Evolutionary conservation across 2,329 filamentous ascomycete species (phyloP).

Genomic region (Chaetomiaceae sp.): DNA sequence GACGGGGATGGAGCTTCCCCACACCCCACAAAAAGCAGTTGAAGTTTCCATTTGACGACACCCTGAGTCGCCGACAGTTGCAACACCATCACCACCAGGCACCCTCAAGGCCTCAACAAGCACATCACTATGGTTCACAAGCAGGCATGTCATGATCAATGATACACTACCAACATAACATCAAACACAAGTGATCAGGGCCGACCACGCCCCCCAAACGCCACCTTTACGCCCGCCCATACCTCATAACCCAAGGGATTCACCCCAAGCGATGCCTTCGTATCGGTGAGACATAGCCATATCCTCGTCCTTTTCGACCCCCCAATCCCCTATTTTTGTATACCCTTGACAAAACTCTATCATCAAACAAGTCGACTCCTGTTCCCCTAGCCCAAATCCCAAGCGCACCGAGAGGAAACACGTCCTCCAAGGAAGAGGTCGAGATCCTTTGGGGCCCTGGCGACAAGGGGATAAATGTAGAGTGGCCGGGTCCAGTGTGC

Average conservation of each 20-base stretch:
- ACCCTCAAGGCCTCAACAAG: too few species aligned
- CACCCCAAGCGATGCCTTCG: not conserved
- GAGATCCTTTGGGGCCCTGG: not conserved
- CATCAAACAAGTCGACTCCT: slow-evolving; percentile 2
- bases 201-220: not conserved
- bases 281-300: not conserved
- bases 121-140: not conserved
- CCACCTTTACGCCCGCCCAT: not conserved
- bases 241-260: not conserved
- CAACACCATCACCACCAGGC: too few species aligned
- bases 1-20: slow-evolving; percentile 1
- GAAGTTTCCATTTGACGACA: too few species aligned
- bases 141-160: not conserved
- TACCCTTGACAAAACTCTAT: slow-evolving; percentile 5
- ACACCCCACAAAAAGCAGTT: slow-evolving; percentile 11
- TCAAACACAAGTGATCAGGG: not conserved
- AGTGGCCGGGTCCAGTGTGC: too few species aligned
- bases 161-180: too few species aligned
- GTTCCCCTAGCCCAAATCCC: slow-evolving; percentile 1
- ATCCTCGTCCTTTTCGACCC: not conserved
- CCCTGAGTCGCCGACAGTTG: too few species aligned
- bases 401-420: not conserved
- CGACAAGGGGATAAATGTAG: not conserved
- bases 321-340: not conserved
- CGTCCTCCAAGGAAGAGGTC: not conserved